Evolutionary conservation across 495 filamentous ascomycete genomes (phyloP), one percentile per base, ranked within the genome.

Genomic region (Aspergillus coremiiformis): DNA sequence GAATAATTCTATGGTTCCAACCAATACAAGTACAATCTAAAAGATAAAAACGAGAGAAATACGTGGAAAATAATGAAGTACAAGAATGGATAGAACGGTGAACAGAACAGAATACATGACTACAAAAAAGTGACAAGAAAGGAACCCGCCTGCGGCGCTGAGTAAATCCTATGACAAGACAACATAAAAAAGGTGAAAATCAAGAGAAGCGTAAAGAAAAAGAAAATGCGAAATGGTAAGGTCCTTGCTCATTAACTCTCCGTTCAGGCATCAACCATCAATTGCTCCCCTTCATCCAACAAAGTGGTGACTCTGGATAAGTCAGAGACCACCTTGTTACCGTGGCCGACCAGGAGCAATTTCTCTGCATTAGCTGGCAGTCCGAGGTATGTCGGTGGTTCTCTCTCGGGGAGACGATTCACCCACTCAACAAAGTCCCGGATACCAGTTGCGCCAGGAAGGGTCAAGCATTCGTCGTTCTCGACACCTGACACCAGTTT

Each of bases 361-460:
- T 97, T 97, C 81, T 99, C 93, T 43, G 93, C 94, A 64, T 97
- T 96, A 20, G 90, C 88, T 32, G 93, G 94, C 52, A 99, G 68
- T 22, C 93, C 94, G n/a, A 99, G 75, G 64, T 96, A 99, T 6
- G 90, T 96, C 0, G 93, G 93, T 39, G 93, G 93, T 64, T 99
- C 93, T 60, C 93, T 80, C 77, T 99, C 93, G 11, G 93, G 93
- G 55, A 99, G 71, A 35, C 78, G 78, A 58, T 95, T 86, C 42
- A 97, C 92, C 93, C 93, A 99, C 35, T 79, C 78, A 69, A 87
- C 84, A 61, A 97, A 96, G 57, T 95, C 89, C 50, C 81, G 82
- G 69, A 95, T 82, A 24, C 81, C 81, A 8, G 90, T 95, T 22
- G 85, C 83, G 17, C 78, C 76, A 1, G 93, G 94, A 35, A 95